Evolutionary conservation across 208 protist species (phyloP).

Genomic region (Leishmania aethiopica): DNA sequence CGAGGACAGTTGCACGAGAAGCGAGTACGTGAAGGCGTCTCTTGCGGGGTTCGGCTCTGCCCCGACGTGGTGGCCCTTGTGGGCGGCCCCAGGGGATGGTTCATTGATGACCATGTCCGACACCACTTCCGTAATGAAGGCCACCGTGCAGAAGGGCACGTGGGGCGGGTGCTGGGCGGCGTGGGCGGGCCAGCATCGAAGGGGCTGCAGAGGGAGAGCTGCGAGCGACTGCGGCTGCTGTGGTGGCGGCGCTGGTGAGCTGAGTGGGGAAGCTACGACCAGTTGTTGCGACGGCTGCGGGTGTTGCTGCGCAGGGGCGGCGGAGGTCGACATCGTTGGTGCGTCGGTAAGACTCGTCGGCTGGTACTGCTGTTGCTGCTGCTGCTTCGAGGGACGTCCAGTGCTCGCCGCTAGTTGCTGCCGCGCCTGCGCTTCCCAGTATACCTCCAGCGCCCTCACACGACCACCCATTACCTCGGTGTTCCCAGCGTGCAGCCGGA

Average conservation of each 20-base stretch:
- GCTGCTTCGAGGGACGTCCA: constrained; percentile 40
- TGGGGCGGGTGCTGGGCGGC: constrained; percentile 10
- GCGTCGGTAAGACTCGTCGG: not conserved
- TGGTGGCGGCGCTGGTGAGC: not conserved
- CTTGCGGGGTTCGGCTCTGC: not conserved
- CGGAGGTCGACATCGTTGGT: not conserved
- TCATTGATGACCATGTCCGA: constrained; percentile 69
- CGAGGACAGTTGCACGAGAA: constrained; percentile 52
- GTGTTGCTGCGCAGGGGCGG: not conserved
- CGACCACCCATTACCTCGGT: constrained; percentile 54
- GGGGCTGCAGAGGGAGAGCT: constrained; percentile 21
- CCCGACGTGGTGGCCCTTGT: not conserved
- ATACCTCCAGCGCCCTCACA: constrained; percentile 53
- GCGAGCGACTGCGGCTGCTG: not conserved
- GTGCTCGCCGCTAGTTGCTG: constrained; percentile 40
- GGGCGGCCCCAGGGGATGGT: not conserved
- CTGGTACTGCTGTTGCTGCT: constrained; percentile 6
- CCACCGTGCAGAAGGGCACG: constrained; percentile 44
- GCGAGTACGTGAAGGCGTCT: constrained; percentile 33
- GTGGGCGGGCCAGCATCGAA: constrained; percentile 27
- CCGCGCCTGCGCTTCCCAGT: constrained; percentile 43
- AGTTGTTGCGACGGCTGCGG: not conserved
- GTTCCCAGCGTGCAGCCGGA: constrained; percentile 54
- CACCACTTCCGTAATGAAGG: constrained; percentile 62
- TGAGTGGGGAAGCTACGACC: not conserved